phyloP scores from a whole-genome alignment of 257 asterid species.

The Gentiana dahurica region DNA sequence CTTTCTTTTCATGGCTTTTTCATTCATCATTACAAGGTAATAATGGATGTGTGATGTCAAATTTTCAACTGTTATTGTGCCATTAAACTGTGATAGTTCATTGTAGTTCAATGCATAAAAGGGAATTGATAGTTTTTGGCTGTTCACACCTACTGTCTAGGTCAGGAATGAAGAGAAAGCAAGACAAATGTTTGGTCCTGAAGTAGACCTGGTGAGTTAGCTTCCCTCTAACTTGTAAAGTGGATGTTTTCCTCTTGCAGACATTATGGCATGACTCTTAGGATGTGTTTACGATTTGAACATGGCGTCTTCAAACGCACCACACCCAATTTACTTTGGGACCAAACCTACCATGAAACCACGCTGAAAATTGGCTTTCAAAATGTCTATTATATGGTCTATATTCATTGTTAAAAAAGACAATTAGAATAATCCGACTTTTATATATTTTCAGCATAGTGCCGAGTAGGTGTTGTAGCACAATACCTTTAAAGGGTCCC shows the following conservation, averaged over 20 bases:
- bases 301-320: too few relatives aligned
- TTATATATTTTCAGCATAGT: too few relatives aligned
- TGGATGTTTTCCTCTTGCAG: too few relatives aligned
- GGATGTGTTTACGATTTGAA: neutral
- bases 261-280: neutral
- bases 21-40: neutral
- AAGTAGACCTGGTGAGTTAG: conserved; percentile 70
- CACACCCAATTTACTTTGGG: too few relatives aligned
- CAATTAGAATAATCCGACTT: too few relatives aligned
- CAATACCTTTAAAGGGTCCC: too few relatives aligned
- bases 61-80: neutral
- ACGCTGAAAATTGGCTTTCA: too few relatives aligned
- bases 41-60: neutral
- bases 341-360: too few relatives aligned
- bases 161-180: conserved; percentile 97
- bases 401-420: too few relatives aligned
- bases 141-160: conserved; percentile 23
- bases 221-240: neutral
- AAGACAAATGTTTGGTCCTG: conserved; percentile 77
- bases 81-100: neutral
- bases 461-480: too few relatives aligned
- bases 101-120: neutral
- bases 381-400: neutral
- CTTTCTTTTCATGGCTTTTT: neutral
- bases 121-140: neutral